Evolutionary conservation across 495 filamentous ascomycete genomes (phyloP), one percentile per base, ranked within the genome.

Genomic region (Annulohypoxylon nitens): DNA sequence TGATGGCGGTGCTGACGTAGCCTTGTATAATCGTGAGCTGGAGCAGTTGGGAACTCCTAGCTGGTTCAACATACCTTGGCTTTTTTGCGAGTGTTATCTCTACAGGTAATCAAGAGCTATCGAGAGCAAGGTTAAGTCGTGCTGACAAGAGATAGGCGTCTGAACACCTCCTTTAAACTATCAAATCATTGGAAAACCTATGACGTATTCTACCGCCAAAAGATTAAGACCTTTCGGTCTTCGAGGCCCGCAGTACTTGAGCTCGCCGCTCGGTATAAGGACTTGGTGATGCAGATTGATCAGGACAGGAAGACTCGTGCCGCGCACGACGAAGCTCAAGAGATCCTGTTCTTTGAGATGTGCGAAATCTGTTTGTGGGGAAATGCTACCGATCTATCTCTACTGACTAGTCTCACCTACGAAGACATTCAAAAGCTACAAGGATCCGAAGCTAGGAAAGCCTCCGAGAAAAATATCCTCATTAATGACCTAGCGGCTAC

Each of bases 351-450:
- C 80, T 87, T 83, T 2, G 96, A 98, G 79, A 97, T 98, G 91
- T 95, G 90, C 81, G 94, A 98, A 83, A 96, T 98, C 71, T 98
- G 96, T 76, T 87, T 98, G 18, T 98, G 96, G 96, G 97, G 96
- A 8, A 98, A 99, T 80, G 96, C 97, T 4, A 98, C 95, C 0
- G 97, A 98, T 73, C 86, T 98, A 16, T 97, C 93, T 0, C 91
- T 98, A 45, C 84, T 98, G 41, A 97, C 94, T 0, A 92, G 89
- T 68, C 88, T 98, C 61, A 92, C 93, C 1, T 98, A 97, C 80
- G 94, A 97, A 69, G 96, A 98, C 75, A 95, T 98, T 71, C 96
- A 98, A 81, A 95, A 96, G 76, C 86, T 99, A 12, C 96, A 99
- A 79, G 95, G 94, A 0, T 90, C 92, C 0, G 85, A 94, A 70